phyloP scores from a whole-genome alignment of 164 flowering plant species.

The Protea cynaroides region DNA sequence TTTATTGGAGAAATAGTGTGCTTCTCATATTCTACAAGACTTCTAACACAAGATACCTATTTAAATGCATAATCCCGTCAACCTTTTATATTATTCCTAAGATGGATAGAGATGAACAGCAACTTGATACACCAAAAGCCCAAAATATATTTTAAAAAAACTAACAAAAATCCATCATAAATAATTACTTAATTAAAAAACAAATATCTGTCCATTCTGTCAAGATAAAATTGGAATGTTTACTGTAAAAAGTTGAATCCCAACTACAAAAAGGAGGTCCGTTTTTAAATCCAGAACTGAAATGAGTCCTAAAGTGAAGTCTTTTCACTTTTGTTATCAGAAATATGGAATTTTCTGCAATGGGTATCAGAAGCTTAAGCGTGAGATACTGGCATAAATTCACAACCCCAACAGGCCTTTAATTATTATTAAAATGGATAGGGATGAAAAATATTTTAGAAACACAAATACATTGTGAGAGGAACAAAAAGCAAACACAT shows the following conservation, averaged over 20 bases:
- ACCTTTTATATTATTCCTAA: constrained; percentile 35
- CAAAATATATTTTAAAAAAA: not conserved
- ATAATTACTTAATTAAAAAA: not conserved
- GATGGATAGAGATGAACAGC: constrained; percentile 38
- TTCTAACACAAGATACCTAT: constrained; percentile 32
- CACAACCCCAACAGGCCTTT: constrained; percentile 13
- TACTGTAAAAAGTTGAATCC: not conserved
- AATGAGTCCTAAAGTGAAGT: constrained; percentile 6
- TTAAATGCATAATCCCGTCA: constrained; percentile 15
- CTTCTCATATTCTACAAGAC: constrained; percentile 29
- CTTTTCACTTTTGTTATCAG: constrained; percentile 4
- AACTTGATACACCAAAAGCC: constrained; percentile 38
- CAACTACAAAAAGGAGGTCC: not conserved
- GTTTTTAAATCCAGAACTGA: not conserved
- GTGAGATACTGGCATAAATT: constrained; percentile 31
- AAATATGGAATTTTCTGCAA: constrained; percentile 10
- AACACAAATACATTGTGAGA: no score
- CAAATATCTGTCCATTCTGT: not conserved
- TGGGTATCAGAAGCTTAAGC: constrained; percentile 25
- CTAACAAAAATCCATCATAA: not conserved
- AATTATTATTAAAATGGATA: constrained; percentile 25
- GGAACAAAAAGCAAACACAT: no score
- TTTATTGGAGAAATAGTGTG: constrained; percentile 7
- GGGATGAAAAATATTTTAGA: not conserved
- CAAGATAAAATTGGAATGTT: not conserved